phyloP scores from a whole-genome alignment of 768 basidiomycete genomes.

The Lactifluus subvellereus region DNA sequence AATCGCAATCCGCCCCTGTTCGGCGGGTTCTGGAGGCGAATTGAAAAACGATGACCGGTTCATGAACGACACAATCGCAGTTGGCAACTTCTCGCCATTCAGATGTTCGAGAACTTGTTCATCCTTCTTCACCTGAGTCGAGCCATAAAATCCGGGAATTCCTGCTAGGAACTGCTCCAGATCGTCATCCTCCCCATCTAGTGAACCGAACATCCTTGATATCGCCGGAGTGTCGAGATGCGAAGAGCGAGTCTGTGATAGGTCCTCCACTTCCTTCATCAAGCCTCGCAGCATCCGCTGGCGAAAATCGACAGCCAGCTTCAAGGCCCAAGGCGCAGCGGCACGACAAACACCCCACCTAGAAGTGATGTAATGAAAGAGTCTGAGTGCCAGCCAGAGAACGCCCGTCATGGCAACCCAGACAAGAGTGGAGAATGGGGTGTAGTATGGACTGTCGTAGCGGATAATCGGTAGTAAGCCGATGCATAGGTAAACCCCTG shows the following conservation, averaged over 20 bases:
- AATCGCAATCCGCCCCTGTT: too few species aligned
- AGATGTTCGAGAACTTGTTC: too few species aligned
- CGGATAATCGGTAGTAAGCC: neutral
- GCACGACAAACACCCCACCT: too few species aligned
- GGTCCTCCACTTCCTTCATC: conserved; percentile 1
- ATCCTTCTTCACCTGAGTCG: too few species aligned
- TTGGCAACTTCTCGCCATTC: too few species aligned
- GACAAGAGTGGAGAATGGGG: neutral
- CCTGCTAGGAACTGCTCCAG: neutral
- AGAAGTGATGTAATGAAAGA: neutral
- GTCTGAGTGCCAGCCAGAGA: neutral
- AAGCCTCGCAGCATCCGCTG: neutral
- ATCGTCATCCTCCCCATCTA: neutral
- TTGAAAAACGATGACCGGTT: too few species aligned
- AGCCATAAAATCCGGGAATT: neutral
- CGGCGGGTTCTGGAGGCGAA: too few species aligned
- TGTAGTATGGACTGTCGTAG: too few species aligned
- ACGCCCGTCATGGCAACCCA: neutral
- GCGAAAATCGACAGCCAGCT: too few species aligned
- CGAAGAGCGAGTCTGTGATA: neutral
- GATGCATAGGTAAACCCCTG: neutral
- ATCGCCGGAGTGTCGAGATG: neutral
- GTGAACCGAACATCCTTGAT: too few species aligned
- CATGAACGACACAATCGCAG: too few species aligned
- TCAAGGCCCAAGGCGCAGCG: too few species aligned